Percentiles rank a stretch among this genome's conserved stretches.
Evolutionary conservation across 169 alveolate genomes (phyloP).

Genomic region (Cyclospora cayetanensis): DNA sequence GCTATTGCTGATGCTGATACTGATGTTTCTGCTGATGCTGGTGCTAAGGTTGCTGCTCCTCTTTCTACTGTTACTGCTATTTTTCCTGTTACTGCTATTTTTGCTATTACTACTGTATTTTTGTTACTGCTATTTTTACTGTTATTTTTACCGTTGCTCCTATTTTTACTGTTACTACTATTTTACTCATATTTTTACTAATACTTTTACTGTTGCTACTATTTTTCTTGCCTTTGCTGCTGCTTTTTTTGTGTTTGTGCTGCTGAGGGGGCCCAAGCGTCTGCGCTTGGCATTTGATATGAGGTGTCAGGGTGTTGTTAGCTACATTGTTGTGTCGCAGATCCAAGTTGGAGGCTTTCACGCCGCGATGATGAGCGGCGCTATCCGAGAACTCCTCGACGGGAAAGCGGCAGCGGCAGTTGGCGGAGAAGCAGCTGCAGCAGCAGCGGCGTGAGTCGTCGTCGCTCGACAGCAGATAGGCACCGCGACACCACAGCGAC

Average conservation of each 20-base stretch:
- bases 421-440: neutral
- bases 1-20: neutral
- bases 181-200: neutral
- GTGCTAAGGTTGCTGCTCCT: neutral
- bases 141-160: neutral
- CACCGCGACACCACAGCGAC: neutral
- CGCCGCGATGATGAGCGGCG: neutral
- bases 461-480: neutral
- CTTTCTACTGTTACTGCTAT: neutral
- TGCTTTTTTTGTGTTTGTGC: neutral
- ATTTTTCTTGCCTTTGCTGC: neutral
- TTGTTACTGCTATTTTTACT: neutral
- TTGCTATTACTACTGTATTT: neutral
- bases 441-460: slow-evolving; percentile 7
- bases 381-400: neutral
- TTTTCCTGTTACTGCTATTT: neutral
- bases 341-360: neutral
- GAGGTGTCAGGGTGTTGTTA: too few relatives aligned
- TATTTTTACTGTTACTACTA: neutral
- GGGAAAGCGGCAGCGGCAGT: slow-evolving; percentile 13
- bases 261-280: neutral
- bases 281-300: too few relatives aligned
- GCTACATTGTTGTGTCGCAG: too few relatives aligned
- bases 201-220: neutral
- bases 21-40: neutral